Evolutionary conservation across 768 basidiomycete species (phyloP), one percentile per base, ranked within the genome.

Genomic region (Suillus brevipes): DNA sequence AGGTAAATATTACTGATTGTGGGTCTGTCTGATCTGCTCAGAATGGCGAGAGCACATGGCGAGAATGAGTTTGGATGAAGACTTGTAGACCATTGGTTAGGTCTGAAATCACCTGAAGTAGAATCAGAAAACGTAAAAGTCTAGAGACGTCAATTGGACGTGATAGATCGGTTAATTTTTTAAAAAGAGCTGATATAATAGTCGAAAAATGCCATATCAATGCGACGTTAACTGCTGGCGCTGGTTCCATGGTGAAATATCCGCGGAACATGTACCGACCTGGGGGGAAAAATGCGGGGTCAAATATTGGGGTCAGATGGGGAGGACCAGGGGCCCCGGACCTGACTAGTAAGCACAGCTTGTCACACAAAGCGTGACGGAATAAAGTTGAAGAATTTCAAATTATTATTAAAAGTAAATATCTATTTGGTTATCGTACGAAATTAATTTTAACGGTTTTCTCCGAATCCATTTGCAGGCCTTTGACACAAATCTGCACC

Each of bases 1-100:
- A 58, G 62, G 57, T 56, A 40, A 61, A 62, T 63, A 55, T 69
- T 67, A 60, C 70, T 69, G 67, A 72, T 56, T 43, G 66, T 77
- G 77, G 75, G 62, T 58, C 72, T 69, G 66, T 70, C 77, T 72
- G 73, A 71, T 73, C 61, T 50, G 43, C 31, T 57, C 53, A 63
- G 57, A 62, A 62, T 67, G 60, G 60, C 43, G 56, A 60, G 23
- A 34, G 53, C 59, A 53, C 68, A 65, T 60, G 64, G 61, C 57
- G 42, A 52, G 37, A 52, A 49, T 60, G n/a, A 28, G 31, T 57
- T 40, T 60, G 63, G 52, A 55, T 36, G 49, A 61, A 47, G 28
- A 64, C 18, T 62, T 52, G 52, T 10, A 34, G 40, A 34, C 66
- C 66, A 38, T 34, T 37, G 3, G 36, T 13, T 50, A 52, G 47